Evolutionary conservation across 2,329 filamentous ascomycete genomes (phyloP), one percentile per base, ranked within the genome.

Genomic region (Exophiala lecanii-corni): DNA sequence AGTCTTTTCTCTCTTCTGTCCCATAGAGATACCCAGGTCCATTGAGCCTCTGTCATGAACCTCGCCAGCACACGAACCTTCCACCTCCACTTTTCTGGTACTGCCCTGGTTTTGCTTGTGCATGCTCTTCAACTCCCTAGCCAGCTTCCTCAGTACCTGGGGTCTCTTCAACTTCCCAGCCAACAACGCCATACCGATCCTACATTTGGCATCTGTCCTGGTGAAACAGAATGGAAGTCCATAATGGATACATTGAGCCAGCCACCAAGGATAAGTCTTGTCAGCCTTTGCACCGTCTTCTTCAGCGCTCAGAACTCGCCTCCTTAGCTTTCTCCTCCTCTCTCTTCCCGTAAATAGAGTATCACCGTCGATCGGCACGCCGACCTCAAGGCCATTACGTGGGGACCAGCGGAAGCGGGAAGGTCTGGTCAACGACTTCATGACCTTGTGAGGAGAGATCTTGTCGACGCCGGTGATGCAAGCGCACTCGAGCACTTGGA

Each of bases 211-310:
- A 36, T 23, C 20, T 7, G 9, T 17, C 9, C 12, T 36, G 12
- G n/a, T 38, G 20, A 17, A 15, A 9, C 15, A 19, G 19, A 38
- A 25, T 12, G 4, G 9, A 7, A 38, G 12, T 4, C 36, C 36
- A 15, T 38, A 38, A 15, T 38, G 36, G 20, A 38, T 21, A 15
- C n/a, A 25, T 21, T 38, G 36, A 7, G 18, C 36, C 9, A 38
- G 13, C 36, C 19, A 38, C 15, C 16, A 26, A 26, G 23, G 23
- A 26, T 7, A 26, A 6, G 23, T 6, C 12, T 26, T 26, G 23
- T 26, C 23, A 12, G 6, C 23, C 12, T 26, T 12, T 26, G 23
- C 12, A 26, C 23, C 7, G 12, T 26, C 6, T 7, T 26, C 23
- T 7, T 26, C 23, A 26, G 6, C 7, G 12, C 23, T 12, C 7